A percentile compares a stretch with the other conserved stretches of the same genome.
Conservation (phyloP, 1,284 basidiomycete species). For the Pseudomicrostroma phylloplanum region DNA sequence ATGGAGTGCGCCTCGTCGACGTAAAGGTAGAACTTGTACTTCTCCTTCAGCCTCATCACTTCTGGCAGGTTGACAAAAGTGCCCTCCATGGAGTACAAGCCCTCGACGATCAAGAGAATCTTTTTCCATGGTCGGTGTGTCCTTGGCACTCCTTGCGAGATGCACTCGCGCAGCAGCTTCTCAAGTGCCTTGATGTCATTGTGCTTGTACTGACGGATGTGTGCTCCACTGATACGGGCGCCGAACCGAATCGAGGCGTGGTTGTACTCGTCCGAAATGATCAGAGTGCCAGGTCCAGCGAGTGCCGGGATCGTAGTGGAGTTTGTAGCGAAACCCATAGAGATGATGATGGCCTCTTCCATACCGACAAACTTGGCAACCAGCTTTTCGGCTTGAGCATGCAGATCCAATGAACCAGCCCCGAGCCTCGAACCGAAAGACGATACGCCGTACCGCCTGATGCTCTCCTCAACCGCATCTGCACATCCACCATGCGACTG, state of each 20-base stretch:
- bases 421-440: slow-evolving; percentile 70
- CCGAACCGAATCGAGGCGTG: slow-evolving; percentile 94
- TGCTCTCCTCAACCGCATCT: slow-evolving; percentile 70
- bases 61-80: slow-evolving; percentile 78
- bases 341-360: slow-evolving; percentile 81
- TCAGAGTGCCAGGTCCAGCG: slow-evolving; percentile 80
- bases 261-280: slow-evolving; percentile 96
- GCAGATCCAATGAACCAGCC: slow-evolving; percentile 76
- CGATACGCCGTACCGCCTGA: slow-evolving; percentile 60
- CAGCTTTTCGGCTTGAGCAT: slow-evolving; percentile 73
- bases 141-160: slow-evolving; percentile 93
- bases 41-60: slow-evolving; percentile 80
- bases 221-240: slow-evolving; percentile 78
- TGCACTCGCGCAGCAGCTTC: slow-evolving; percentile 74
- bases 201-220: slow-evolving; percentile 91
- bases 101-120: slow-evolving; percentile 90
- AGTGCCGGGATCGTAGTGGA: slow-evolving; percentile 89
- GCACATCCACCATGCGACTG: slow-evolving; percentile 87
- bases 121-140: slow-evolving; percentile 99
- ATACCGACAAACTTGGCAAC: slow-evolving; percentile 82
- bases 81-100: slow-evolving; percentile 97
- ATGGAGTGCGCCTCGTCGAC: slow-evolving; percentile 97
- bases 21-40: slow-evolving; percentile 98
- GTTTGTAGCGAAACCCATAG: slow-evolving; percentile 98
- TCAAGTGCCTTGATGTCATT: slow-evolving; percentile 86